These are phyloP conservation scores for Ettlia oleoabundans DNA, from an alignment of 139 green algal genomes.

Conservation along the genomic window DNA sequence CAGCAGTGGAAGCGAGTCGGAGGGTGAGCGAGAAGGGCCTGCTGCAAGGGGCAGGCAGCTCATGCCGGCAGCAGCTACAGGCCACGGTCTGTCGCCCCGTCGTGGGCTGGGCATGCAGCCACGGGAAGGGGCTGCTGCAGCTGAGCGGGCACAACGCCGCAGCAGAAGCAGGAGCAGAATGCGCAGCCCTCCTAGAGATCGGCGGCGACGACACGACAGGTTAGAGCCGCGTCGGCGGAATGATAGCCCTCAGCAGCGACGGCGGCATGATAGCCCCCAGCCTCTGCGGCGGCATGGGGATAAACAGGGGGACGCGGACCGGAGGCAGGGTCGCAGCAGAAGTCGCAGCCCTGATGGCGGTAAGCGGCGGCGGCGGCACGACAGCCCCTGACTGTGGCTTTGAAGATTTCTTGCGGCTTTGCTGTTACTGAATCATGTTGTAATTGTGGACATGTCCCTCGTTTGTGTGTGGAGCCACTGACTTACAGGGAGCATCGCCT, in stretches of 20 bases:
- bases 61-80: no score
- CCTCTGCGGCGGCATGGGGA: not conserved
- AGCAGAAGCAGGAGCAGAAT: not conserved
- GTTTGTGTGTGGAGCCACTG: no score
- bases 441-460: no score
- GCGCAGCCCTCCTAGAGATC: not conserved
- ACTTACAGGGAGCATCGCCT: no score
- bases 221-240: not conserved
- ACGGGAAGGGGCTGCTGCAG: no score
- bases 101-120: no score
- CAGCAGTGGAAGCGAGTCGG: not conserved
- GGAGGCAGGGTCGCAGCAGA: not conserved
- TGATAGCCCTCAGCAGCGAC: not conserved
- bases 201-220: not conserved
- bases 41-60: not conserved
- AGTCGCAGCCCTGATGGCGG: not conserved
- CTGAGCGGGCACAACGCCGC: not conserved
- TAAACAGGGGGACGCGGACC: not conserved
- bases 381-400: not conserved
- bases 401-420: no score
- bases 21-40: not conserved
- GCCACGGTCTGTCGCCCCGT: no score
- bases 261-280: slow-evolving; percentile 1
- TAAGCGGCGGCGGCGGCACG: not conserved
- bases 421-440: no score